These are phyloP conservation scores for Amylostereum chailletii DNA, from an alignment of 1,284 basidiomycete genomes.

Conservation along the genomic window DNA sequence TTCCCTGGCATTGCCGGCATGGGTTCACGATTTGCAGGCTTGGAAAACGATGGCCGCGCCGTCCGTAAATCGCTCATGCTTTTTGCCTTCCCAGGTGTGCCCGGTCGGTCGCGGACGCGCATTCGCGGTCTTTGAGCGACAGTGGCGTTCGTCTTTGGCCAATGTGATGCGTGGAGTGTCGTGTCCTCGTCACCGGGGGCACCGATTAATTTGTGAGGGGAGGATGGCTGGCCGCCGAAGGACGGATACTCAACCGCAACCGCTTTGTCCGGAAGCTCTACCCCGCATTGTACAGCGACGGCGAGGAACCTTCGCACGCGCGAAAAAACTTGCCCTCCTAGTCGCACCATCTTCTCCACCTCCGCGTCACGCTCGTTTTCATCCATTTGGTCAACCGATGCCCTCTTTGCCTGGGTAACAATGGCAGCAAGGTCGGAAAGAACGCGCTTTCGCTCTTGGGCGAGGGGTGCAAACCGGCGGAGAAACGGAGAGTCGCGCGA, in stretches of 20 bases:
- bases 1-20: conserved; percentile 20
- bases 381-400: conserved; percentile 46
- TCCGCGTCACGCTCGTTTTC: conserved; percentile 46
- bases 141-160: conserved; percentile 3
- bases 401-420: conserved; percentile 77
- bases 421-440: conserved; percentile 77
- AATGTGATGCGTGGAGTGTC: conserved; percentile 4
- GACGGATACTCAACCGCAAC: conserved; percentile 29
- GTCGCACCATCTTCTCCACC: conserved; percentile 64
- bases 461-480: conserved; percentile 56
- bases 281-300: conserved; percentile 72
- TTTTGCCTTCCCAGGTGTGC: conserved; percentile 33
- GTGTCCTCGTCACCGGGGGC: conserved; percentile 10
- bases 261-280: conserved; percentile 57
- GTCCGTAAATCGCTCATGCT: conserved; percentile 47
- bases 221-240: conserved; percentile 11
- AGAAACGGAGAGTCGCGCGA: conserved; percentile 76
- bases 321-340: conserved; percentile 67
- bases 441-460: conserved; percentile 76
- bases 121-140: conserved; percentile 9
- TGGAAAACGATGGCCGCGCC: conserved; percentile 18
- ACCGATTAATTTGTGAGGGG: conserved; percentile 1
- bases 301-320: conserved; percentile 64
- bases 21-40: conserved; percentile 13
- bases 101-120: conserved; percentile 15